A percentile compares a stretch with the other conserved stretches of the same genome.
Evolutionary conservation across 225 moss, liverwort and hornwort genomes (phyloP).

Genomic region (Pseudoscleropodium purum): DNA sequence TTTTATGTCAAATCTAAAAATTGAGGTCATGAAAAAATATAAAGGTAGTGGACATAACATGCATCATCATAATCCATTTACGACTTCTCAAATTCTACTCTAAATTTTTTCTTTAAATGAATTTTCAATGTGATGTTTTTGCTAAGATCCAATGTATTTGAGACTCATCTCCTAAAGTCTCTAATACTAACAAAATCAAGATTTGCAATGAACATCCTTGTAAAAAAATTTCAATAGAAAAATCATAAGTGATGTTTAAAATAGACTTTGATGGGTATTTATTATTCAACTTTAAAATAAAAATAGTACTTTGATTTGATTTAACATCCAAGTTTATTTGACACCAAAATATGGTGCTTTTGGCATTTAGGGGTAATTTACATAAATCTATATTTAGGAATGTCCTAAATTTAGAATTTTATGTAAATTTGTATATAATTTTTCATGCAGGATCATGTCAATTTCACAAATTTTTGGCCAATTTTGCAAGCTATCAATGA

Average conservation of each 20-base stretch:
- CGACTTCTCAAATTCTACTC: background rate
- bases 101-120: background rate
- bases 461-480: background rate
- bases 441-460: rapidly evolving
- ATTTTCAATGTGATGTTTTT: background rate
- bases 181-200: background rate
- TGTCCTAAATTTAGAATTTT: too few species aligned
- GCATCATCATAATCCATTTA: background rate
- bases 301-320: background rate
- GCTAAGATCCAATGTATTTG: background rate
- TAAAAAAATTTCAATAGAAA: background rate
- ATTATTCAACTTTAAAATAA: background rate
- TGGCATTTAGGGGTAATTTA: too few species aligned
- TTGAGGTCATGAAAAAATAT: background rate
- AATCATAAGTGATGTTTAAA: background rate
- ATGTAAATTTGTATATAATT: too few species aligned
- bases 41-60: background rate
- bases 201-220: background rate
- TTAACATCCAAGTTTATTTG: background rate
- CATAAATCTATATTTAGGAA: too few species aligned
- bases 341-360: too few species aligned
- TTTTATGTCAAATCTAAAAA: background rate
- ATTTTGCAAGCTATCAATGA: background rate
- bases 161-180: background rate
- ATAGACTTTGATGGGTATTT: background rate